Evolutionary conservation across 2,329 filamentous ascomycete species (phyloP).

Genomic region (Dactylonectria macrodidyma): DNA sequence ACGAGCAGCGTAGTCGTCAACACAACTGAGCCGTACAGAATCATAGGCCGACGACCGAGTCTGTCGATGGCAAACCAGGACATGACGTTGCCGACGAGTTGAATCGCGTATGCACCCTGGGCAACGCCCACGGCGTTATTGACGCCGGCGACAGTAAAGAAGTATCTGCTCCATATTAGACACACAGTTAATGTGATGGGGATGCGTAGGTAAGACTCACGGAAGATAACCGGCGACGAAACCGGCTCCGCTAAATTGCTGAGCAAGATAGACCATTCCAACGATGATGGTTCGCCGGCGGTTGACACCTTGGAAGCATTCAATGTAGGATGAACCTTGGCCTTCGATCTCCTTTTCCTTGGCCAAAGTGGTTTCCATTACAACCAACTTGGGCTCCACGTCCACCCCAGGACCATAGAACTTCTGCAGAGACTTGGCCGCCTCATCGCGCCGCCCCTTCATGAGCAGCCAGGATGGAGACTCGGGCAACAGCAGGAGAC

Average conservation of each 20-base stretch:
- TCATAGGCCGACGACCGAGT: conserved; percentile 46
- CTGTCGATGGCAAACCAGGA: conserved; percentile 48
- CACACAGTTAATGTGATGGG: neutral
- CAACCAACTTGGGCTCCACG: conserved; percentile 28
- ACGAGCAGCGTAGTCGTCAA: conserved; percentile 45
- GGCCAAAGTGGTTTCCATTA: conserved; percentile 37
- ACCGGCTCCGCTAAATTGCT: conserved; percentile 47
- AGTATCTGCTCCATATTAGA: conserved; percentile 33
- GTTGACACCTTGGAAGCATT: conserved; percentile 46
- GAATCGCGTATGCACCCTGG: conserved; percentile 46
- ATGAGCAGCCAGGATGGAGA: conserved; percentile 61
- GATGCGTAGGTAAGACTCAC: neutral
- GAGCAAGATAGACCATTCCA: conserved; percentile 47
- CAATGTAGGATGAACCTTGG: conserved; percentile 36
- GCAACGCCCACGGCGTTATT: conserved; percentile 44
- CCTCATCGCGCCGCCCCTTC: conserved; percentile 52
- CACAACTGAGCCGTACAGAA: conserved; percentile 42
- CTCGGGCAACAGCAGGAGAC: conserved; percentile 58
- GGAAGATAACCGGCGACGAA: conserved; percentile 45
- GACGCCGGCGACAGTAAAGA: conserved; percentile 44
- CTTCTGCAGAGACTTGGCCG: conserved; percentile 34
- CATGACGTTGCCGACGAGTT: conserved; percentile 46
- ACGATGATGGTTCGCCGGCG: conserved; percentile 45
- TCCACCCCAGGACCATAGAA: conserved; percentile 44
- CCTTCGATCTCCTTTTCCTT: conserved; percentile 38